Evolutionary conservation across 441 rosid species (phyloP), one percentile per base, ranked within the genome.

Genomic region (Gossypium davidsonii): DNA sequence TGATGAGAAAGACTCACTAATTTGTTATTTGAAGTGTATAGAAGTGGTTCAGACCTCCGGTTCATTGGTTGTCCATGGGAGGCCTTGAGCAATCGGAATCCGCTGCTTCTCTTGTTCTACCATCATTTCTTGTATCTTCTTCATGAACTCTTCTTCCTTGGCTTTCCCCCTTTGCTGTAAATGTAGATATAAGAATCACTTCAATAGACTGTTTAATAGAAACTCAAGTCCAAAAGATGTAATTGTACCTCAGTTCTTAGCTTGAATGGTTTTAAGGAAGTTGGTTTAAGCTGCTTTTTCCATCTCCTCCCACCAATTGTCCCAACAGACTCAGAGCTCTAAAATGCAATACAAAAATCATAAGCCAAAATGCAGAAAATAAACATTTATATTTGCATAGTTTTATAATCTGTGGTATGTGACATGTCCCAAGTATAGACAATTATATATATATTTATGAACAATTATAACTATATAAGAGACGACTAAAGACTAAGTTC

Each of bases 51-150:
- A 7, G 73, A 91, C 99, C 90, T 95, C 97, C 46, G 98, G 96
- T 71, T 92, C 99, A 75, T 95, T 98, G 1, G 97, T 92, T 70
- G 99, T 95, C 91, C 90, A 91, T 39, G 99, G 99, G 76, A 91
- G 95, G 77, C 98, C 99, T 82, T 93, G 98, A 5, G 99, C 98
- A 67, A 90, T 67, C 0, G 94, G 99, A 72, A 92, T 84, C 63
- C 95, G 82, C 77, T 72, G 83, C 78, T 76, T 91, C 82, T 91
- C 92, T 80, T 89, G 92, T 79, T 87, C 95, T 11, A 60, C 66
- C 81, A 80, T 83, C 77, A 85, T 85, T 73, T 92, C 94, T 11
- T 84, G 94, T 10, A 91, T 37, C 84, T 88, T 94, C 83, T 89
- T 90, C 72, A 81, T 71, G 69, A 95, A 88, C 67, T 95, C 97